A percentile compares a stretch with the other conserved stretches of the same genome.
Conservation (phyloP, 805 yeast genomes). For the Candida hungchunana region DNA sequence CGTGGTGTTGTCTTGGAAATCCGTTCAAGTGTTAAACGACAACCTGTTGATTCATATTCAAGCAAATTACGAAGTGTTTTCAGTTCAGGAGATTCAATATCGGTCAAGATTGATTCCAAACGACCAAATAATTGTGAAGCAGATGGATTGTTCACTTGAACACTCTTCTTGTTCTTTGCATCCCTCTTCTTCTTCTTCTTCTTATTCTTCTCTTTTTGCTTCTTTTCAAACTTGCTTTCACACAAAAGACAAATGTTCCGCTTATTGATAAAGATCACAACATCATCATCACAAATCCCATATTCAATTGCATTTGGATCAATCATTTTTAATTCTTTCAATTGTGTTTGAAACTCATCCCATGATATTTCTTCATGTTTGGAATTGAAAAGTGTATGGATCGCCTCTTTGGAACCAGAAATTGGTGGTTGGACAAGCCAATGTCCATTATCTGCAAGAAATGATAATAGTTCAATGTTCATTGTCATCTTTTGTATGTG, state of each 20-base stretch:
- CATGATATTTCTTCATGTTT: conserved; percentile 1
- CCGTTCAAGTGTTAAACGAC: conserved; percentile 36
- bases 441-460: conserved; percentile 10
- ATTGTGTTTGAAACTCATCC: conserved; percentile 8
- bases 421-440: conserved; percentile 15
- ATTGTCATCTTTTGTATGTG: not conserved
- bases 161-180: not conserved
- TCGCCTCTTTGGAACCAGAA: conserved; percentile 12
- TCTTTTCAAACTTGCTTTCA: not conserved
- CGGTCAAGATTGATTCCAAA: conserved; percentile 3
- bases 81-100: conserved; percentile 10
- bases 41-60: conserved; percentile 37
- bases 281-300: conserved; percentile 1
- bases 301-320: conserved; percentile 13
- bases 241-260: conserved; percentile 11
- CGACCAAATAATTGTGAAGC: conserved; percentile 1
- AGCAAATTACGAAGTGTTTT: conserved; percentile 17
- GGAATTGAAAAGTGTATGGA: conserved; percentile 14
- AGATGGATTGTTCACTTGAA: no score
- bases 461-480: conserved; percentile 6
- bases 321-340: conserved; percentile 5
- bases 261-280: conserved; percentile 19
- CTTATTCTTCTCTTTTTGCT: conserved; percentile 1
- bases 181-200: conserved; percentile 1
- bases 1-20: conserved; percentile 34